phyloP scores from a whole-genome alignment of 73 alveolate genomes.

The Paraurostyla sp. region DNA sequence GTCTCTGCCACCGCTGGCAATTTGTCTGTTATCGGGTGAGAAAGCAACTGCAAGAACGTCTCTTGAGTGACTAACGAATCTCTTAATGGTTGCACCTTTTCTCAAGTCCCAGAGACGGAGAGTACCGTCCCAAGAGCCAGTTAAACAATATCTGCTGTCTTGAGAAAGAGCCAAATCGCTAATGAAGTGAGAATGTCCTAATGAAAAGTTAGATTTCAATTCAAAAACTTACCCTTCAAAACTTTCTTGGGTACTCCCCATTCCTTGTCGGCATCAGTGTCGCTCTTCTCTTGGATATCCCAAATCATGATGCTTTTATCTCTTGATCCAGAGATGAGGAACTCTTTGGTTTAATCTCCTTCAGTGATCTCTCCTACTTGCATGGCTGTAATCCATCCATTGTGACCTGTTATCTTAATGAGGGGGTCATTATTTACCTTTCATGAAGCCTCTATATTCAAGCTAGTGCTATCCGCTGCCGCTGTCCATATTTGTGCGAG shows the following conservation, averaged over 20 bases:
- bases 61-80: slow-evolving; percentile 95
- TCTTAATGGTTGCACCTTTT: slow-evolving; percentile 84
- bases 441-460: slow-evolving; percentile 68
- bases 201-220: background rate
- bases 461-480: slow-evolving; percentile 54
- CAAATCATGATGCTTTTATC: slow-evolving; percentile 76
- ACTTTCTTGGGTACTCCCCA: slow-evolving; percentile 78
- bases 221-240: slow-evolving; percentile 56
- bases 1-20: slow-evolving; percentile 96
- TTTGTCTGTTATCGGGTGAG: slow-evolving; percentile 97
- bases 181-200: slow-evolving; percentile 95
- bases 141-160: slow-evolving; percentile 94
- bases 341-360: slow-evolving; percentile 69
- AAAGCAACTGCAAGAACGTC: slow-evolving; percentile 95
- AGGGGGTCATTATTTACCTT: slow-evolving; percentile 33
- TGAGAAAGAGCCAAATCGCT: slow-evolving; percentile 92
- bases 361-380: slow-evolving; percentile 67
- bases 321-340: slow-evolving; percentile 82
- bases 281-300: slow-evolving; percentile 77
- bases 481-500: slow-evolving; percentile 61
- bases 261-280: slow-evolving; percentile 70
- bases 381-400: slow-evolving; percentile 82
- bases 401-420: slow-evolving; percentile 64
- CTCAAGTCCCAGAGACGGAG: slow-evolving; percentile 97
- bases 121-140: slow-evolving; percentile 98